Base-by-base conservation (phyloP, 192 early-diverging fungal genomes). In the Paraglomus brasilianum region DNA sequence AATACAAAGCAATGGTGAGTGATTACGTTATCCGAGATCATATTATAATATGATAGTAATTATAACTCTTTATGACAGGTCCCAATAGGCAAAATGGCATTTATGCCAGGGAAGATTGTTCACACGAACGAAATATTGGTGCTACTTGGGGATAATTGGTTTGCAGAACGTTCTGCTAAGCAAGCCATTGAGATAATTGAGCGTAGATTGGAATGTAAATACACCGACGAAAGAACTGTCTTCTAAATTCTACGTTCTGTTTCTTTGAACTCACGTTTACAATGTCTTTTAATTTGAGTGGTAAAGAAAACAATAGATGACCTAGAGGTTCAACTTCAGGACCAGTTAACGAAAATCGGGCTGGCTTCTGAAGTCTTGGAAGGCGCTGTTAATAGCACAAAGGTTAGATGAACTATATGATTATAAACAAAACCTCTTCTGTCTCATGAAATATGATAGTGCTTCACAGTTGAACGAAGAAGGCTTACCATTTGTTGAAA, bases 61-160 rank as follows among this genome's bases (percentile, higher is more conserved):
- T 57, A 52, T 24, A 55, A 38, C 51, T 36, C 17, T 68, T 1
- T 15, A 19, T 66, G 19, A n/a, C 39, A 87, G 87, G 83, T 97
- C 1, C 95, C 93, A 0, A 74, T 95, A 15, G 93, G 93, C 0
- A 88, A 86, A n/a, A 50, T 93, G 30, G 95, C 95, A 0, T 97
- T 95, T 75, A 89, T 93, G 80, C 88, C 89, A 1, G 95, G 93
- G 30, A 82, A 89, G 44, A 50, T 98, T 3, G 78, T 95, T 30
- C 90, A 96, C 72, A 98, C 95, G n/a, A 98, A 98, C 70, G 93
- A 95, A 72, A 84, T 98, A 11, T 72, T 89, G 24, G 92, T 93
- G 0, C 75, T 91, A 42, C 76, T 98, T 42, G 95, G 95, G n/a
- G 94, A 93, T 55, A 93, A 95, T 80, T 96, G 89, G 87, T 98